Base-by-base conservation (phyloP, 495 filamentous ascomycete genomes). In the Lasiosphaeris hirsuta region DNA sequence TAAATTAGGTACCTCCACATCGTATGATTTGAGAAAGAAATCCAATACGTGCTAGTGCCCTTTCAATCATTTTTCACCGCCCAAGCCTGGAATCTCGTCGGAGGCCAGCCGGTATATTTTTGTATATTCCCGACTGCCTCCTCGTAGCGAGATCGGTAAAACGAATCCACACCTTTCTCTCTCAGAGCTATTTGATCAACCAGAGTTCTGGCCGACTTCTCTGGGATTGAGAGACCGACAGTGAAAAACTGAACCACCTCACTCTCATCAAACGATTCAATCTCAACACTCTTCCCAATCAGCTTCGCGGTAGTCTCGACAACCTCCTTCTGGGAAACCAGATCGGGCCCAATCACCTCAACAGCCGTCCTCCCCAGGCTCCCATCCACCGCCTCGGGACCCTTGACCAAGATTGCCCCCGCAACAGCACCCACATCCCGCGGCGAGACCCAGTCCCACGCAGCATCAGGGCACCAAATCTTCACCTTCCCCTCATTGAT, bases 341-440 rank as follows among this genome's bases (percentile, higher is more conserved):
- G 4, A 38, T 60, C 14, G 17, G 59, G 59, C 33, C 59, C 63
- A 7, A 10, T 14, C 11, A 62, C 6, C 0, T 7, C 13, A 1
- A 61, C 14, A 7, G 10, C 33, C 14, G 7, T 53, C 11, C 14
- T 45, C 1, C 9, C 19, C 2, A 30, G 23, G n/a, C 10, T 44
- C 33, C 15, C 35, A 11, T 42, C 43, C 13, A 33, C 36, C 11
- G 34, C 30, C n/a, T 4, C 9, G 1, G 13, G 9, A 10, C 44
- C 53, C 14, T 35, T 13, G 1, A 36, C 63, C 4, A 63, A 17
- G 7, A 63, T 3, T 1, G 6, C 13, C 1, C 54, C 60, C n/a
- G 8, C 13, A 0, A 60, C 63, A 18, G 17, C 10, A 10, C 63
- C 60, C 9, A 66, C 59, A 41, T 66, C 63, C 35, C 41, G 54